Evolutionary conservation across 1,284 basidiomycete genomes (phyloP).

Genomic region (Puccinia polysora): DNA sequence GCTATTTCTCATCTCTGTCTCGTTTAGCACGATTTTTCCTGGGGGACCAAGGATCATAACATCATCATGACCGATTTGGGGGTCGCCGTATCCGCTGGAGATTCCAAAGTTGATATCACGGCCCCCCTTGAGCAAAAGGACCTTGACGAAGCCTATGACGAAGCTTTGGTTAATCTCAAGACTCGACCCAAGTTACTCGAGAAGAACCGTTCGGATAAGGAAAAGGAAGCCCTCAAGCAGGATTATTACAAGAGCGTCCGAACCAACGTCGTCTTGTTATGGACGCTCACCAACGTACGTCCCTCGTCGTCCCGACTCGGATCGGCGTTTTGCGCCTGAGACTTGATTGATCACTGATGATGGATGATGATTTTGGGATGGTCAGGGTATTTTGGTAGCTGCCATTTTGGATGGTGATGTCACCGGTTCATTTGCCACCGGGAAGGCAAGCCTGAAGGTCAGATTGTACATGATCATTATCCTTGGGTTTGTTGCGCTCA

Average conservation of each 20-base stretch:
- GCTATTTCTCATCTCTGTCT: background rate
- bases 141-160: conserved; percentile 81
- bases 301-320: background rate
- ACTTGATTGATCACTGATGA: background rate
- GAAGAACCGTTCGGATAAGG: conserved; percentile 50
- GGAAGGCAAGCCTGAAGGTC: conserved; percentile 34
- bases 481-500: conserved; percentile 41
- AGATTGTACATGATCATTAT: conserved; percentile 38
- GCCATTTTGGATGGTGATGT: conserved; percentile 68
- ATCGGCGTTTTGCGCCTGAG: conserved; percentile 48
- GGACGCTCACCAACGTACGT: conserved; percentile 75
- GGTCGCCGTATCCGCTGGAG: conserved; percentile 61
- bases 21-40: conserved; percentile 49
- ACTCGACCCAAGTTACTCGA: conserved; percentile 58
- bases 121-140: conserved; percentile 79
- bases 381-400: conserved; percentile 67
- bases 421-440: conserved; percentile 62
- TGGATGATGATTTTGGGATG: background rate
- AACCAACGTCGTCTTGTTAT: conserved; percentile 81
- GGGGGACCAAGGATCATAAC: conserved; percentile 55
- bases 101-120: conserved; percentile 78
- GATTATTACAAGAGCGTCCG: conserved; percentile 64
- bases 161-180: conserved; percentile 75
- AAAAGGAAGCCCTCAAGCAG: conserved; percentile 51
- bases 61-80: conserved; percentile 51